Conservation (phyloP, 768 basidiomycete genomes). For the Boletus eberwhitei region DNA sequence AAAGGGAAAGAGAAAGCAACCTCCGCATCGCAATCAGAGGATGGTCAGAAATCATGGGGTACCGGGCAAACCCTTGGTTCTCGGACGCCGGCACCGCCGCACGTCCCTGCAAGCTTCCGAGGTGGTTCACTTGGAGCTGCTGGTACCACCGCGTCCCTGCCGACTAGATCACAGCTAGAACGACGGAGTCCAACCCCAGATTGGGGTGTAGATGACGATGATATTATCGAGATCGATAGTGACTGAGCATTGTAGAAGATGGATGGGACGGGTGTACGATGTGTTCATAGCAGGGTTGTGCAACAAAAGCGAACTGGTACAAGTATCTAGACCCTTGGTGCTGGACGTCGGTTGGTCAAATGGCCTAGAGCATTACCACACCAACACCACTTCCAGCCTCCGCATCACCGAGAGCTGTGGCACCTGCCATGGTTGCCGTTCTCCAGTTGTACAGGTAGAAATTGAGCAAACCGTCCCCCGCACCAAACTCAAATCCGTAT, state of each 20-base stretch:
- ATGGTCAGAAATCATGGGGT: constrained; percentile 38
- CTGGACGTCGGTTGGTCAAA: not conserved
- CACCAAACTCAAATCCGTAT: constrained; percentile 68
- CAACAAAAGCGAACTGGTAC: not conserved
- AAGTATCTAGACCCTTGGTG: not conserved
- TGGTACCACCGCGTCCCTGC: constrained; percentile 45
- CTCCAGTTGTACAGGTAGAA: constrained; percentile 97
- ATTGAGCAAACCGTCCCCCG: constrained; percentile 87
- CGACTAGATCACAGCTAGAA: constrained; percentile 36
- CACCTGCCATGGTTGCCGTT: constrained; percentile 74
- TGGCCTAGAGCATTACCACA: constrained; percentile 83
- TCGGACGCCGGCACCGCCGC: constrained; percentile 12
- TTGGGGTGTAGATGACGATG: constrained; percentile 82
- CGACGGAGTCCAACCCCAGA: constrained; percentile 71
- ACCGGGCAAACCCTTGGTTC: constrained; percentile 51
- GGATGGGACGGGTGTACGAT: constrained; percentile 5
- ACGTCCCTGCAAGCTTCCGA: constrained; percentile 33
- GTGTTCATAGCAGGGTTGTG: not conserved
- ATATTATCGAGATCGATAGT: constrained; percentile 81
- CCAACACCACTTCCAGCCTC: constrained; percentile 81
- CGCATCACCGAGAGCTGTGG: constrained; percentile 45
- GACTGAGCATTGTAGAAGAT: constrained; percentile 42
- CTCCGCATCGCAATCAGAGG: constrained; percentile 31
- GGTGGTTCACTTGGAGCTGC: constrained; percentile 50
- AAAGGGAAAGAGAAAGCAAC: constrained; percentile 55